phyloP scores from a whole-genome alignment of 768 basidiomycete species.

The Mycena polygramma region DNA sequence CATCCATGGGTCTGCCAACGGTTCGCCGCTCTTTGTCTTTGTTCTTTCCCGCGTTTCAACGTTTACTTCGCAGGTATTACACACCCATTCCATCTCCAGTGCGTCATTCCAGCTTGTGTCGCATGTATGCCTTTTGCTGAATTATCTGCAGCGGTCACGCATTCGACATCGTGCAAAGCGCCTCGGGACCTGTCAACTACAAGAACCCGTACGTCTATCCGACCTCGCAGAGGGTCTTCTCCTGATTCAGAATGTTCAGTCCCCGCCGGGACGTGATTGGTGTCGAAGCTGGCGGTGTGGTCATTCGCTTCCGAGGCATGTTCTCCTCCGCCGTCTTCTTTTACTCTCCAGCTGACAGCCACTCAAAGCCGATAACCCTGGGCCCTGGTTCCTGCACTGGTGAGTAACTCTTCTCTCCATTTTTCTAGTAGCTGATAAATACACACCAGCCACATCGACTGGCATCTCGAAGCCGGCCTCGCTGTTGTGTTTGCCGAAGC shows the following conservation, averaged over 20 bases:
- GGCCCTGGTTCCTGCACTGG: background rate
- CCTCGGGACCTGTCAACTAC: constrained; percentile 38
- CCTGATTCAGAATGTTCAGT: background rate
- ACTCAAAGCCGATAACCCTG: background rate
- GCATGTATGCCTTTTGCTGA: background rate
- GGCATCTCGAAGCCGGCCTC: constrained; percentile 36
- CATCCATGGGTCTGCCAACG: constrained; percentile 43
- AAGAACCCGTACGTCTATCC: constrained; percentile 35
- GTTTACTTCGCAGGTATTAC: constrained; percentile 4
- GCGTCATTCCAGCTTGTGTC: background rate
- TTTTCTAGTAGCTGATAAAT: background rate
- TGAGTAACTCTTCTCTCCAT: background rate
- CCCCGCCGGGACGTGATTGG: constrained; percentile 44
- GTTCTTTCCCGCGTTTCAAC: background rate
- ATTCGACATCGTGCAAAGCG: constrained; percentile 43
- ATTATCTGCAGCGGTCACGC: constrained; percentile 40
- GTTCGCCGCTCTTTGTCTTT: constrained; percentile 11
- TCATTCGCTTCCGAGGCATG: constrained; percentile 23
- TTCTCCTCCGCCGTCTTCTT: background rate
- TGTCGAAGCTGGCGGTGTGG: constrained; percentile 24
- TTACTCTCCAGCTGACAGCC: background rate
- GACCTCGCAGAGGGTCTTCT: too few relatives aligned
- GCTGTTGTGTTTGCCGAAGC: constrained; percentile 53
- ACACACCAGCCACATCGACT: background rate
- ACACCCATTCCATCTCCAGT: constrained; percentile 34